A percentile compares a stretch with the other conserved stretches of the same genome.
phyloP scores from a whole-genome alignment of 2,329 filamentous ascomycete species.

The Alternaria sp. region DNA sequence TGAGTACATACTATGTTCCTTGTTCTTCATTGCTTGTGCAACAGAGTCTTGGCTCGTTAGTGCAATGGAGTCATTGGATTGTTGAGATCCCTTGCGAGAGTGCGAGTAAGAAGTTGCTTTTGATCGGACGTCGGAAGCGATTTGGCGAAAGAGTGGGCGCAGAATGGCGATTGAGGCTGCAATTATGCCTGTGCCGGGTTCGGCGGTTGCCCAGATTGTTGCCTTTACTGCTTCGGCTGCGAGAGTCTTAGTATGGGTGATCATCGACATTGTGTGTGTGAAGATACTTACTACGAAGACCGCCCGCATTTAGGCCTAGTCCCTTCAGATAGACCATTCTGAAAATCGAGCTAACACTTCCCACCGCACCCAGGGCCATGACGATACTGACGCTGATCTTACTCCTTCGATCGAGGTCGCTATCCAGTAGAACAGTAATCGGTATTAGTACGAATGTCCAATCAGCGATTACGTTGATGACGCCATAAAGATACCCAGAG shows the following conservation, averaged over 20 bases:
- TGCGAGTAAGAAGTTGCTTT: slow-evolving; percentile 26
- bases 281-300: slow-evolving; percentile 21
- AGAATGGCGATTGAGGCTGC: slow-evolving; percentile 59
- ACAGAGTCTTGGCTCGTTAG: slow-evolving; percentile 23
- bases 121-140: slow-evolving; percentile 32
- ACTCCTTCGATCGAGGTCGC: slow-evolving; percentile 56
- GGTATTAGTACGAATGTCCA: slow-evolving; percentile 50
- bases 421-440: slow-evolving; percentile 47
- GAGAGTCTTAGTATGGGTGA: slow-evolving; percentile 13
- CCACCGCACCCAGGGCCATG: slow-evolving; percentile 55
- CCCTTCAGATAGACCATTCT: slow-evolving; percentile 46
- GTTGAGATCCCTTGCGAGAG: slow-evolving; percentile 20
- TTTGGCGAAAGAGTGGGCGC: slow-evolving; percentile 54
- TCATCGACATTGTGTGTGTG: background rate
- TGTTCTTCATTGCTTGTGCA: slow-evolving; percentile 14
- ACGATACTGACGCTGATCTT: slow-evolving; percentile 58
- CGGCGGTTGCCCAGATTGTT: slow-evolving; percentile 59
- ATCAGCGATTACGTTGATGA: slow-evolving; percentile 45
- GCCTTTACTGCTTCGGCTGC: slow-evolving; percentile 49
- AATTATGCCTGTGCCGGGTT: slow-evolving; percentile 61
- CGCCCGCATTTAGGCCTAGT: slow-evolving; percentile 24
- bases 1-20: slow-evolving; percentile 20
- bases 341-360: slow-evolving; percentile 44
- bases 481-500: slow-evolving; percentile 45
- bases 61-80: slow-evolving; percentile 22